Percentiles rank a stretch among this genome's conserved stretches.
Conservation (phyloP, 2,329 filamentous ascomycete genomes). For the Fusarium sp. region DNA sequence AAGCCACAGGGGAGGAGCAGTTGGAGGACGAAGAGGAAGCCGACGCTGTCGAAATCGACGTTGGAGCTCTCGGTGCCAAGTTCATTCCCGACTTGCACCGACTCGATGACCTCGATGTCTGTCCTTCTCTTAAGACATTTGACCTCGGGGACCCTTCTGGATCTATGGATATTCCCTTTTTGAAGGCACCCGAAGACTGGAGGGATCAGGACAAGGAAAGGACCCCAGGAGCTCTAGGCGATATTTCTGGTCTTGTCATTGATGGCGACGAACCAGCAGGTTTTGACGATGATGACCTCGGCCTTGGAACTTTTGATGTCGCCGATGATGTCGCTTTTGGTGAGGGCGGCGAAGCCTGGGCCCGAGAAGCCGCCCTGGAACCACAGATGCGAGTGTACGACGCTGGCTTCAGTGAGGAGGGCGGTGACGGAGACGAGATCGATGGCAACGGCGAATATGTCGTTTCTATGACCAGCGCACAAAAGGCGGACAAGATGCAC, state of each 20-base stretch:
- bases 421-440: constrained; percentile 54
- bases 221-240: constrained; percentile 65
- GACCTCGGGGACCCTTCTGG: constrained; percentile 89
- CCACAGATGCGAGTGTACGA: constrained; percentile 87
- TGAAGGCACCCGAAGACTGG: constrained; percentile 91
- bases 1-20: constrained; percentile 50
- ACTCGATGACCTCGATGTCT: constrained; percentile 90
- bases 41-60: constrained; percentile 77
- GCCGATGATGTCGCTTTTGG: constrained; percentile 86
- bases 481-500: constrained; percentile 77
- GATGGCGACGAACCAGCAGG: constrained; percentile 88
- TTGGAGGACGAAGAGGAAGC: constrained; percentile 60
- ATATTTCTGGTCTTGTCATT: constrained; percentile 84
- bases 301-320: constrained; percentile 78
- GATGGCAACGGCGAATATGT: constrained; percentile 78
- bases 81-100: constrained; percentile 87
- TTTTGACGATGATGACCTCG: constrained; percentile 78
- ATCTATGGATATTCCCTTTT: constrained; percentile 89
- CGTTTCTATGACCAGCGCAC: constrained; percentile 79
- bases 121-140: constrained; percentile 93
- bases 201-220: constrained; percentile 76
- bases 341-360: constrained; percentile 96
- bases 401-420: constrained; percentile 71
- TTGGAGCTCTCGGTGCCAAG: constrained; percentile 77
- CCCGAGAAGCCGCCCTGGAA: constrained; percentile 86